phyloP scores from a whole-genome alignment of 2,329 filamentous ascomycete species.

The Aspergillus costaricaensis region DNA sequence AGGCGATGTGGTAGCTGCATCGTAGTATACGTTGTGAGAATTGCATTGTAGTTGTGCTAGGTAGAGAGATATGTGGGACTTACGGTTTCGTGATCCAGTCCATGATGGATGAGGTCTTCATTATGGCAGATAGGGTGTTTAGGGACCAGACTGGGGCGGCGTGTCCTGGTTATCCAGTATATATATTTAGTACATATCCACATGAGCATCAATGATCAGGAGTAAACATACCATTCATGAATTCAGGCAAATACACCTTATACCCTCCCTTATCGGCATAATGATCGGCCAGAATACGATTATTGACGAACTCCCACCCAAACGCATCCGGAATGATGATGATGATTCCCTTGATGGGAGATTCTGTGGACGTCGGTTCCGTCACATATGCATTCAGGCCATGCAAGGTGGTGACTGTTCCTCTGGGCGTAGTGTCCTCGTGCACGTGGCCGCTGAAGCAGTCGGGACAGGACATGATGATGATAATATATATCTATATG shows the following conservation, averaged over 20 bases:
- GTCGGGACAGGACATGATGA: conserved; percentile 32
- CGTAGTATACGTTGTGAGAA: no score
- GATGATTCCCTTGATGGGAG: conserved; percentile 49
- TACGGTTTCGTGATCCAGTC: conserved; percentile 26
- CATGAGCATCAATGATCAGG: not conserved
- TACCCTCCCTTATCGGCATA: conserved; percentile 56
- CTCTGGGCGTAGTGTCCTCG: conserved; percentile 46
- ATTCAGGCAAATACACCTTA: conserved; percentile 58
- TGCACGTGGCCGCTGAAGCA: conserved; percentile 55
- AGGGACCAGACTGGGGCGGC: conserved; percentile 18
- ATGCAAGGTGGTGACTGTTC: conserved; percentile 50
- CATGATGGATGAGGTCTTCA: conserved; percentile 8
- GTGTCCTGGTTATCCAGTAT: conserved; percentile 11
- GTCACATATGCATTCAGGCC: conserved; percentile 54
- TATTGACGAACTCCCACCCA: conserved; percentile 58
- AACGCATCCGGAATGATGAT: conserved; percentile 60
- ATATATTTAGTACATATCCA: not conserved
- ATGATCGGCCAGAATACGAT: conserved; percentile 54
- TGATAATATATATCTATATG: not conserved
- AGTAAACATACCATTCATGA: conserved; percentile 50
- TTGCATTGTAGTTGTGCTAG: no score
- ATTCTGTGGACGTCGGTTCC: conserved; percentile 28
- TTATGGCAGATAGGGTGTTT: conserved; percentile 9
- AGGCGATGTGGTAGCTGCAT: conserved; percentile 15
- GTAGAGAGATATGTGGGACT: no score